These are phyloP conservation scores for Saccharomycopsis capsularis DNA, from an alignment of 805 yeast species.

Conservation along the genomic window DNA sequence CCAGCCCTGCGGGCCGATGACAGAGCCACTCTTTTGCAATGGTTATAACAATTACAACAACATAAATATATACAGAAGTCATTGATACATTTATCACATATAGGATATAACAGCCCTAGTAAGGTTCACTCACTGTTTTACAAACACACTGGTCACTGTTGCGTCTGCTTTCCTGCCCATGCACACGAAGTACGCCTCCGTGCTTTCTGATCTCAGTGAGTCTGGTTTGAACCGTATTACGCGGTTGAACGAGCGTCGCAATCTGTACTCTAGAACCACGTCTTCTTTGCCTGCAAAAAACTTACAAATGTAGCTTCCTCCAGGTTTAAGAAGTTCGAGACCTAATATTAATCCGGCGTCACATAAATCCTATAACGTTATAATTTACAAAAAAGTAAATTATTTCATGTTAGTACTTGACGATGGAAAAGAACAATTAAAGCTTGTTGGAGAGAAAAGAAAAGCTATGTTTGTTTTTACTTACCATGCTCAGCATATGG, in stretches of 20 bases:
- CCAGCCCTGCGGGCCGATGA: no score
- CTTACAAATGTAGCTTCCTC: constrained; percentile 77
- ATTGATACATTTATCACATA: no score
- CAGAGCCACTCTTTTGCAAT: no score
- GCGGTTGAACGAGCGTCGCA: constrained; percentile 50
- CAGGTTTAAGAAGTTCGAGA: constrained; percentile 56
- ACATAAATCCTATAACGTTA: constrained; percentile 74
- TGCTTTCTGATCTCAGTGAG: constrained; percentile 72
- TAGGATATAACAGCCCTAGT: no score
- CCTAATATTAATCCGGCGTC: constrained; percentile 83
- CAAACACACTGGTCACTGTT: constrained; percentile 38
- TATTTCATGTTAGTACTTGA: constrained; percentile 13
- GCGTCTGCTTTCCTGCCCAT: constrained; percentile 36
- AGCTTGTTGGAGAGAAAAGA: constrained; percentile 27
- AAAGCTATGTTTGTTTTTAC: background rate
- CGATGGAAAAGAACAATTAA: background rate
- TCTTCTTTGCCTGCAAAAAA: constrained; percentile 83
- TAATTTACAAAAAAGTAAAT: no score
- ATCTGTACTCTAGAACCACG: constrained; percentile 46
- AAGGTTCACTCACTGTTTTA: no score
- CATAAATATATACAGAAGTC: no score
- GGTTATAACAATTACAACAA: no score
- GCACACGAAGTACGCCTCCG: constrained; percentile 77
- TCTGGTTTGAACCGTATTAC: constrained; percentile 73
- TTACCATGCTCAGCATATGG: constrained; percentile 67